phyloP scores from a whole-genome alignment of 495 filamentous ascomycete genomes.

The Hypoxylon cercidicola region DNA sequence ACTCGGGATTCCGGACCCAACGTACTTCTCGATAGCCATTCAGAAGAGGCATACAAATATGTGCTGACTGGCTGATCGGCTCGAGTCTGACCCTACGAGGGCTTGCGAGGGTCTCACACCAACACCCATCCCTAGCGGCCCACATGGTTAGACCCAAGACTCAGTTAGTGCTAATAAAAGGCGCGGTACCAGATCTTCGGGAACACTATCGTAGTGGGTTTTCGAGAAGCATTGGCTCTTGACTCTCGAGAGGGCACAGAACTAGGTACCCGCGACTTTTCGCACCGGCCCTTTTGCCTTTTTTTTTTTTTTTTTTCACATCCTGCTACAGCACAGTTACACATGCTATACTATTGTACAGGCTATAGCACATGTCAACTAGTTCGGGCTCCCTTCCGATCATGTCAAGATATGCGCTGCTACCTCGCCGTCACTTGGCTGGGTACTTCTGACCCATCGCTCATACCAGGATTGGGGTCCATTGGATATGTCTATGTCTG shows the following conservation, averaged over 20 bases:
- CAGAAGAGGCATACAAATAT: slow-evolving; percentile 16
- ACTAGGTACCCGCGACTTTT: slow-evolving; percentile 33
- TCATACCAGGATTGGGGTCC: neutral
- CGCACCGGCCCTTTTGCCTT: slow-evolving; percentile 19
- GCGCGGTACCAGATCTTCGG: slow-evolving; percentile 48
- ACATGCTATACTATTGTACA: slow-evolving; percentile 2
- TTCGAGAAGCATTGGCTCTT: slow-evolving; percentile 35
- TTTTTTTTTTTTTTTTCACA: slow-evolving; percentile 5
- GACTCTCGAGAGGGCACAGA: slow-evolving; percentile 10
- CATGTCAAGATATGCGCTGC: slow-evolving; percentile 5
- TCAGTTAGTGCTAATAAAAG: slow-evolving; percentile 45
- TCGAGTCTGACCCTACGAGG: slow-evolving; percentile 2
- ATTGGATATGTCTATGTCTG: neutral
- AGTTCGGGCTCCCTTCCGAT: neutral
- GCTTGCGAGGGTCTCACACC: slow-evolving; percentile 19
- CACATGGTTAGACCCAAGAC: slow-evolving; percentile 31
- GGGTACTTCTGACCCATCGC: neutral
- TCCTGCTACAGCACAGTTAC: neutral
- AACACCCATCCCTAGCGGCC: slow-evolving; percentile 28
- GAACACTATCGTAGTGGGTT: slow-evolving; percentile 28
- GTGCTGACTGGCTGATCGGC: slow-evolving; percentile 30
- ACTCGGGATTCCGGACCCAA: slow-evolving; percentile 36
- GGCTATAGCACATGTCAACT: slow-evolving; percentile 10
- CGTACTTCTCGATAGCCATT: slow-evolving; percentile 7
- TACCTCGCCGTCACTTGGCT: neutral